Percentiles rank a stretch among this genome's conserved stretches.
Evolutionary conservation across 2,329 filamentous ascomycete species (phyloP).

Genomic region (Dendrostoma leiphaemia): DNA sequence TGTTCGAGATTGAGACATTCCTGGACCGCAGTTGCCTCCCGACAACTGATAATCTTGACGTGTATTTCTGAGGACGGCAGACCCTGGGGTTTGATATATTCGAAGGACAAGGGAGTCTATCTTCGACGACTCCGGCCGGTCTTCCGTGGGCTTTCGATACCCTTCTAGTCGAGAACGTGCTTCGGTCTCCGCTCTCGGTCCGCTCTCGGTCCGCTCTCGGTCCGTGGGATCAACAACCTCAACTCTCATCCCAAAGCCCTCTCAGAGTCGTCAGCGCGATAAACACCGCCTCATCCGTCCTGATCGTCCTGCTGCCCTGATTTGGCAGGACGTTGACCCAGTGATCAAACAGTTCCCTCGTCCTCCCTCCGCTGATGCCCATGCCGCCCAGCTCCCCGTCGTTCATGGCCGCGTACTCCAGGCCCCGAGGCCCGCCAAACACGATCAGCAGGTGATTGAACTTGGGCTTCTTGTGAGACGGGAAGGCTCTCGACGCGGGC

Average conservation of each 20-base stretch:
- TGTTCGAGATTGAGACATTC: too few species aligned
- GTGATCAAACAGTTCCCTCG: constrained; percentile 73
- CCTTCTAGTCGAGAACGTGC: too few species aligned
- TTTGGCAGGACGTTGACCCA: constrained; percentile 81
- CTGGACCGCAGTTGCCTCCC: background rate
- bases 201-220: background rate
- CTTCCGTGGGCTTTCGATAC: too few species aligned
- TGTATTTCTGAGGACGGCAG: too few species aligned
- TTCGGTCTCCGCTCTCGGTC: background rate
- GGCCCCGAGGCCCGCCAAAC: constrained; percentile 76
- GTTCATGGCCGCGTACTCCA: constrained; percentile 72
- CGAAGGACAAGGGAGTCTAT: too few species aligned
- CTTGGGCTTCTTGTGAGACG: constrained; percentile 37
- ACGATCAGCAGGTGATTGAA: constrained; percentile 76
- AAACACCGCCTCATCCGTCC: constrained; percentile 81
- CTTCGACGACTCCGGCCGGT: too few species aligned
- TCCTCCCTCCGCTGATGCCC: constrained; percentile 62
- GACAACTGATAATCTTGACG: background rate
- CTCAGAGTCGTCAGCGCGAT: constrained; percentile 70
- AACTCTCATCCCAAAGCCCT: constrained; percentile 48
- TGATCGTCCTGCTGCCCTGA: constrained; percentile 78
- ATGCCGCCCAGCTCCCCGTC: constrained; percentile 54
- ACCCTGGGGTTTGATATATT: too few species aligned
- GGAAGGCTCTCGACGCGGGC: constrained; percentile 46
- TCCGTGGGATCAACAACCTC: background rate